These are phyloP conservation scores for Paxillus ammoniavirescens DNA, from an alignment of 768 basidiomycete species.

Conservation along the genomic window DNA sequence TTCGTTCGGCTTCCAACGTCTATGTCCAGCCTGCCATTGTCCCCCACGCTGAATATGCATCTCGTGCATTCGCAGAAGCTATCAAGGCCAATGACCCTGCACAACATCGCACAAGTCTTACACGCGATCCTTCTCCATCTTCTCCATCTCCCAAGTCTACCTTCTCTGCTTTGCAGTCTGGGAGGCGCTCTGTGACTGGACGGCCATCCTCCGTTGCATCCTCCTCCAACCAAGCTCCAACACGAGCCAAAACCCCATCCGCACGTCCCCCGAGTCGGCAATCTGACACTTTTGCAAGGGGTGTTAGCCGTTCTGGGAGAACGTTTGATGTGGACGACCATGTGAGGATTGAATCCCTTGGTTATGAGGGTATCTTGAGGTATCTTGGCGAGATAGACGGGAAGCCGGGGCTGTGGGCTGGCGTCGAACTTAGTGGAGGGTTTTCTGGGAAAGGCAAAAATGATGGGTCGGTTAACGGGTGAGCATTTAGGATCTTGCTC, in stretches of 20 bases:
- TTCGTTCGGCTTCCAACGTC: slow-evolving; percentile 61
- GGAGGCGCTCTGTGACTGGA: slow-evolving; percentile 47
- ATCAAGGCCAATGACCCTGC: slow-evolving; percentile 80
- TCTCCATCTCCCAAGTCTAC: slow-evolving; percentile 45
- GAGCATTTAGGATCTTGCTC: slow-evolving; percentile 32
- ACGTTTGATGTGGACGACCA: slow-evolving; percentile 72
- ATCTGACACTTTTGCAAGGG: slow-evolving; percentile 55
- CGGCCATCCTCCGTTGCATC: slow-evolving; percentile 66
- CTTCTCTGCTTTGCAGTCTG: slow-evolving; percentile 42
- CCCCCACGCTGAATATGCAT: slow-evolving; percentile 55
- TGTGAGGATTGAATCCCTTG: slow-evolving; percentile 84
- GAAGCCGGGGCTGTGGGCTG: slow-evolving; percentile 90
- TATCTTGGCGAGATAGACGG: slow-evolving; percentile 87
- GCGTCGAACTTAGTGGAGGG: slow-evolving; percentile 84
- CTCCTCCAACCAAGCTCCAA: slow-evolving; percentile 39
- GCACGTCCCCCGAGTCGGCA: slow-evolving; percentile 65
- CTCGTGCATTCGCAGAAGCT: slow-evolving; percentile 75
- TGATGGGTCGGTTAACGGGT: slow-evolving; percentile 88
- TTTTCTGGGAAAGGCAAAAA: slow-evolving; percentile 95
- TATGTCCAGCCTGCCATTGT: slow-evolving; percentile 34
- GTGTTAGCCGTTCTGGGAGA: slow-evolving; percentile 43
- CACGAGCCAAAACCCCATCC: slow-evolving; percentile 53
- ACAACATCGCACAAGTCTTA: slow-evolving; percentile 52
- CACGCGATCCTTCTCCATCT: slow-evolving; percentile 39
- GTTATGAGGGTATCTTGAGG: slow-evolving; percentile 79